Conservation (phyloP, 164 flowering plant genomes). For the Aristolochia fimbriata region DNA sequence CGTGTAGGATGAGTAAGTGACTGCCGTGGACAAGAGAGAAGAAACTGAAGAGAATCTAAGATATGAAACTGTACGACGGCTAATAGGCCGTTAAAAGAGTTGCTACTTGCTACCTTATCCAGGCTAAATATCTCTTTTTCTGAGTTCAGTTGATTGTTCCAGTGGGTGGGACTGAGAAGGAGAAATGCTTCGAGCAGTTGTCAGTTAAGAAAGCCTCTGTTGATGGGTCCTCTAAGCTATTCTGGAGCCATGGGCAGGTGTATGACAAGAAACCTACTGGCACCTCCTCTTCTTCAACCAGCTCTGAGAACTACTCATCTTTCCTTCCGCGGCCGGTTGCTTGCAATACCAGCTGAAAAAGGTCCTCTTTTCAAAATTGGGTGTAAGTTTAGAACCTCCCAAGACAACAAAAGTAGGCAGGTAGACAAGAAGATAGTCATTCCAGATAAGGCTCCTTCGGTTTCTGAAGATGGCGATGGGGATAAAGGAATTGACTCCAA, state of each 20-base stretch:
- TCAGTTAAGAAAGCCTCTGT: background rate
- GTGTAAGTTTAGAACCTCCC: conserved; percentile 31
- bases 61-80: no score
- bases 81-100: no score
- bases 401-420: conserved; percentile 16
- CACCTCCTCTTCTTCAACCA: background rate
- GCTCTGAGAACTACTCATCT: conserved; percentile 2
- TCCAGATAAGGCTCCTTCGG: conserved; percentile 37
- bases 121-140: background rate
- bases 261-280: background rate
- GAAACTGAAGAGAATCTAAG: no score
- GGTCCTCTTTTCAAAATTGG: conserved; percentile 11
- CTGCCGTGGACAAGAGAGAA: no score
- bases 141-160: background rate
- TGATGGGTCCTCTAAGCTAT: background rate
- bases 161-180: background rate
- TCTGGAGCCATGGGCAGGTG: background rate
- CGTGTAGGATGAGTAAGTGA: no score
- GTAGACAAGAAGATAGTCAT: conserved; percentile 39
- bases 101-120: no score
- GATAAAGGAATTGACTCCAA: conserved; percentile 14
- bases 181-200: background rate
- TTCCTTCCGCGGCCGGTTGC: background rate
- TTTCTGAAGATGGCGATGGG: conserved; percentile 22
- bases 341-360: background rate